These are phyloP conservation scores for Penicillium maclennaniae DNA, from an alignment of 495 filamentous ascomycete species.

Conservation along the genomic window DNA sequence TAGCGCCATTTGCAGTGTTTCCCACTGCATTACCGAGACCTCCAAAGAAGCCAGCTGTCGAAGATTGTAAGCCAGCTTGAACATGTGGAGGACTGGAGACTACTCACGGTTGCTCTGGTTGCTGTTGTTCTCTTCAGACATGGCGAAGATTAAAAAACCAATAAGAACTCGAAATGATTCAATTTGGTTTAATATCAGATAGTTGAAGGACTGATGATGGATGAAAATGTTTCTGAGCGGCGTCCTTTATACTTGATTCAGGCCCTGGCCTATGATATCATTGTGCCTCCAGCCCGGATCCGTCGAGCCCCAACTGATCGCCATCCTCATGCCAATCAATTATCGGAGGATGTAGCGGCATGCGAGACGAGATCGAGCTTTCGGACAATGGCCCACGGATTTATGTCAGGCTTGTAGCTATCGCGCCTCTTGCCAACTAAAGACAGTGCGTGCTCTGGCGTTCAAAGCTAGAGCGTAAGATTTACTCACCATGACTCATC, in stretches of 20 bases:
- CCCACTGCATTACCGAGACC: constrained; percentile 17
- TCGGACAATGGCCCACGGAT: too few species aligned
- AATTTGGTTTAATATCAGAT: background rate
- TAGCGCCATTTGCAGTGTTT: constrained; percentile 18
- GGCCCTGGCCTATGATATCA: background rate
- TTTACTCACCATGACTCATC: background rate
- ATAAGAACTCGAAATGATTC: background rate
- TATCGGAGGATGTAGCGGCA: background rate
- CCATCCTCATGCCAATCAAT: background rate
- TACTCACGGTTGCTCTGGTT: background rate
- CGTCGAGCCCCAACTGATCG: background rate
- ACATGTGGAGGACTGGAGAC: background rate
- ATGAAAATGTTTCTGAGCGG: background rate
- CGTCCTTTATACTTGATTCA: background rate
- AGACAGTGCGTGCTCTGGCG: background rate
- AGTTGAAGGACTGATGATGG: background rate
- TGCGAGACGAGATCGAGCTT: background rate
- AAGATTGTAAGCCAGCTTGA: too few species aligned
- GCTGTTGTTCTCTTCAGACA: background rate
- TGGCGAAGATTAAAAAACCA: background rate
- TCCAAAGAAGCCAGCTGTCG: constrained; percentile 14
- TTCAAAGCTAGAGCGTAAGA: background rate
- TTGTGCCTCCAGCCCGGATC: background rate
- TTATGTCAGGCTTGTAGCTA: background rate
- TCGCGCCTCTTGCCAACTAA: background rate